phyloP scores from a whole-genome alignment of 345 rosid genomes.

The Gossypium longicalyx region DNA sequence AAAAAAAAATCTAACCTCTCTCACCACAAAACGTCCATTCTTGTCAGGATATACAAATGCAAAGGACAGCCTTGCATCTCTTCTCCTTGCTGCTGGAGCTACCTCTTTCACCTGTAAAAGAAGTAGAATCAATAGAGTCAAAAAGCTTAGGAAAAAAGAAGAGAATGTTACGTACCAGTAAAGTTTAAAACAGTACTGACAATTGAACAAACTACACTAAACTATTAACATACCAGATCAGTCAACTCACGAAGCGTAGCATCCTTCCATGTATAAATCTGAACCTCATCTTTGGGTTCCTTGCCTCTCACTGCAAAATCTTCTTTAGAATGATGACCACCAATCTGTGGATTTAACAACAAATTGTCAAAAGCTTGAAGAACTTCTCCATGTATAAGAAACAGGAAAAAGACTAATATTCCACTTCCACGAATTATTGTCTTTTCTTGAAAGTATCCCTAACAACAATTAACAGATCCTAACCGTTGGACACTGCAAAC shows the following conservation, averaged over 20 bases:
- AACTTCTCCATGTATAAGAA: not conserved
- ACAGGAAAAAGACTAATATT: not conserved
- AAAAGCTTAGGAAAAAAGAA: not conserved
- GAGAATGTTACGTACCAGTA: not conserved
- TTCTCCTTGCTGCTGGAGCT: conserved; percentile 83
- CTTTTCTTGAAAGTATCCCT: not conserved
- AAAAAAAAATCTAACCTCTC: conserved; percentile 46
- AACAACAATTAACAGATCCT: not conserved
- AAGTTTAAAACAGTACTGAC: not conserved
- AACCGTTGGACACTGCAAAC: not conserved
- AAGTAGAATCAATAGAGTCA: not conserved
- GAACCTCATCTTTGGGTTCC: conserved; percentile 96
- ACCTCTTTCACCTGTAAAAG: conserved; percentile 76
- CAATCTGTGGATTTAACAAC: conserved; percentile 43
- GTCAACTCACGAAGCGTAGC: conserved; percentile 86
- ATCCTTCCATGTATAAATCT: conserved; percentile 95
- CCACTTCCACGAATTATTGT: not conserved
- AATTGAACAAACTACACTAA: not conserved
- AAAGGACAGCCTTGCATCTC: conserved; percentile 82
- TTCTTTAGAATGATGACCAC: conserved; percentile 74
- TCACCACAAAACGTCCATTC: conserved; percentile 64
- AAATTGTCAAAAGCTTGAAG: not conserved
- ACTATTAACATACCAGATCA: conserved; percentile 54
- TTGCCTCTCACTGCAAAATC: conserved; percentile 95
- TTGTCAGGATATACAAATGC: conserved; percentile 89